A percentile compares a stretch with the other conserved stretches of the same genome.
These are phyloP conservation scores for Heterobasidion annosum DNA, from an alignment of 1,284 basidiomycete species.

Conservation along the genomic window DNA sequence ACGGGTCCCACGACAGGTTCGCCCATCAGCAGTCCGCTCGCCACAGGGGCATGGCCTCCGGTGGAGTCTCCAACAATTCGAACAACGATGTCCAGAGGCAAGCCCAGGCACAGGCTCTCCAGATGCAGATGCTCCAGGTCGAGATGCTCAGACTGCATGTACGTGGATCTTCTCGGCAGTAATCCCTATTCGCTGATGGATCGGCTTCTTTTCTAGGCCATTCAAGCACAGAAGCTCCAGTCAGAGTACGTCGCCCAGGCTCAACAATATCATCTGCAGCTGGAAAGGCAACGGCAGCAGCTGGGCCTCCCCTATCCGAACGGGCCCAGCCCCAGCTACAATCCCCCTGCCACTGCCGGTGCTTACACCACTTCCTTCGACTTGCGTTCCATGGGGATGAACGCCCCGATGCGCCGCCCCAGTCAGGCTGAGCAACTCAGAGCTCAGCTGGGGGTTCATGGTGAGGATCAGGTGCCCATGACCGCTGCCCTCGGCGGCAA, in stretches of 20 bases:
- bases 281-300: background rate
- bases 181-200: slow-evolving; percentile 5
- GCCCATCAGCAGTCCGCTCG: slow-evolving; percentile 43
- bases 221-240: slow-evolving; percentile 56
- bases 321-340: slow-evolving; percentile 11
- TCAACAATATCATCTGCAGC: slow-evolving; percentile 20
- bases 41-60: slow-evolving; percentile 21
- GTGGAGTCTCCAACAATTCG: slow-evolving; percentile 41
- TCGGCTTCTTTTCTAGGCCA: slow-evolving; percentile 20
- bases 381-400: slow-evolving; percentile 39
- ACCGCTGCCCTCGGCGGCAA: slow-evolving; percentile 68
- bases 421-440: slow-evolving; percentile 57
- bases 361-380: slow-evolving; percentile 58
- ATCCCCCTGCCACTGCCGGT: slow-evolving; percentile 60
- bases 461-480: slow-evolving; percentile 62
- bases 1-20: slow-evolving; percentile 56
- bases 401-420: slow-evolving; percentile 50
- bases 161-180: slow-evolving; percentile 16
- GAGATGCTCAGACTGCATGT: slow-evolving; percentile 76
- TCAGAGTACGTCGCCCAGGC: slow-evolving; percentile 40
- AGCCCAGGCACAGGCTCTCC: slow-evolving; percentile 47
- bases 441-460: slow-evolving; percentile 42
- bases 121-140: slow-evolving; percentile 76
- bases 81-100: slow-evolving; percentile 22
- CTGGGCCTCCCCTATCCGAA: too few relatives aligned